These are phyloP conservation scores for Thymus quinquecostatus DNA, from an alignment of 257 asterid genomes.

Conservation along the genomic window DNA sequence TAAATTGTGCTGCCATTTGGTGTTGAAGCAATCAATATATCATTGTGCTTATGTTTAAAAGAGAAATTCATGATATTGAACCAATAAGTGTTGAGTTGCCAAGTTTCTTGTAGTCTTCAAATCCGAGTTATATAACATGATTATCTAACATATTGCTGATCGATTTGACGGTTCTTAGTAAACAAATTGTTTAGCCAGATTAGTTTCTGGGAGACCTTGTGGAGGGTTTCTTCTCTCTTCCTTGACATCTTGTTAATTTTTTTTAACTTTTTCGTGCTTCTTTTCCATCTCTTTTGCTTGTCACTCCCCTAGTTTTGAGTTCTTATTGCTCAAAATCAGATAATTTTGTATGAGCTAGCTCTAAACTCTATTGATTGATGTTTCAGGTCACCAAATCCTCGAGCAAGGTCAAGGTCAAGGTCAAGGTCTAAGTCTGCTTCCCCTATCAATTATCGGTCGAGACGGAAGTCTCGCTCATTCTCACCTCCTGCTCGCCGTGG, in stretches of 20 bases:
- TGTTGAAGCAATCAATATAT: neutral
- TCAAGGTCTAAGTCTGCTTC: constrained; percentile 79
- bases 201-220: neutral
- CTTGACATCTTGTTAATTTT: constrained; percentile 8
- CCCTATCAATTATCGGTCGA: constrained; percentile 64
- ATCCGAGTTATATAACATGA: constrained; percentile 14
- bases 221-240: neutral
- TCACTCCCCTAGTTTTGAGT: neutral
- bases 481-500: constrained; percentile 75
- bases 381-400: constrained; percentile 76
- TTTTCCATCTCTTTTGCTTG: neutral
- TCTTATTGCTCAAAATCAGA: neutral
- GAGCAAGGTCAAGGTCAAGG: constrained; percentile 68
- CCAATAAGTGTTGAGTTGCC: constrained; percentile 10
- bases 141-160: neutral
- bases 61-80: neutral
- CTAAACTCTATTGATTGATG: constrained; percentile 29
- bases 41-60: neutral
- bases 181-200: neutral
- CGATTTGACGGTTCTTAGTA: neutral
- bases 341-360: constrained; percentile 22
- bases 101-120: neutral
- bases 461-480: constrained; percentile 76
- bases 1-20: constrained; percentile 1
- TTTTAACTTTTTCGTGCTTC: neutral